Evolutionary conservation across 345 rosid genomes (phyloP), one percentile per base, ranked within the genome.

Genomic region (rapeseed (Brassica napus)): DNA sequence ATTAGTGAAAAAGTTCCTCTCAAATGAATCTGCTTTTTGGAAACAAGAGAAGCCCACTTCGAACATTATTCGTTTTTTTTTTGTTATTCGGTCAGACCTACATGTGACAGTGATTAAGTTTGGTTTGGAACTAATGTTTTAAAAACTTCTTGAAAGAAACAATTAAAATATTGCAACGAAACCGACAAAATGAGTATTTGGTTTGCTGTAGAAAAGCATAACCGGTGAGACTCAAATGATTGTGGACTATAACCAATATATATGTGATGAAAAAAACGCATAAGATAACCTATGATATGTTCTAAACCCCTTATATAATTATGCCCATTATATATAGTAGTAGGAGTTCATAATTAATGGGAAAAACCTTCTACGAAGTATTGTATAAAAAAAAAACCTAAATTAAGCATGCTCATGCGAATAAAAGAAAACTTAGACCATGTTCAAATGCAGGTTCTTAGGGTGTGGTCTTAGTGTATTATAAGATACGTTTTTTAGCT

Each of bases 1-100:
- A 72, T 72, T n/a, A 21, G 65, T 58, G 60, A 72, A 78, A 71
- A 78, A 55, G 77, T 39, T 72, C 68, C 24, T 65, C 68, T 72
- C 52, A 4, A 78, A 37, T 78, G 61, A 37, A 71, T 71, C n/a
- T 14, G 68, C 62, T 78, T 66, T 72, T 57, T 58, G 68, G 68
- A 72, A 66, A 66, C 77, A 72, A 72, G 62, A 72, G 77, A 77
- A 78, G 77, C 82, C 82, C 77, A 78, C 63, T 65, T 9, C 11
- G n/a, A 44, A 72, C 59, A 47, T 4, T 28, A 64, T 7, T 55
- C 76, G 39, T 71, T 12, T 10, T 39, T 10, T n/a, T 44, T 57
- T 39, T 39, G 23, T 54, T 57, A 66, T 42, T 78, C 54, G 73
- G 72, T 63, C 54, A 66, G 55, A 79, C 60, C 81, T 65, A 57